These are phyloP conservation scores for Gossypium schwendimanii DNA, from an alignment of 441 rosid genomes.

Conservation along the genomic window DNA sequence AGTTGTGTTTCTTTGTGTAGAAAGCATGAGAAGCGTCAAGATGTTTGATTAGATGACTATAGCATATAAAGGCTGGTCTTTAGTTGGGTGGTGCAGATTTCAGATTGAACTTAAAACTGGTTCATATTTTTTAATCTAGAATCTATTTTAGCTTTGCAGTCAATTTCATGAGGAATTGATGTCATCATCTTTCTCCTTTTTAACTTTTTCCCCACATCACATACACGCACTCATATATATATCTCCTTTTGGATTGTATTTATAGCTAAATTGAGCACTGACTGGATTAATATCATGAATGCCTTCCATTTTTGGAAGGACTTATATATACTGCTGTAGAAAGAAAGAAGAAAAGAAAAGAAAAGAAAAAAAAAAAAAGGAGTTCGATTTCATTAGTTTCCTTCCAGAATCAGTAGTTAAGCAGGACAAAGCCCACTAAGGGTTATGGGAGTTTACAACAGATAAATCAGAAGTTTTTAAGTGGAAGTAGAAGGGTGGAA, in stretches of 20 bases:
- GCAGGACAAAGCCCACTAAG: neutral
- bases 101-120: neutral
- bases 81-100: neutral
- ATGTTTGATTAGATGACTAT: neutral
- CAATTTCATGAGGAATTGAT: too few relatives aligned
- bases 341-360: neutral
- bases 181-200: too few relatives aligned
- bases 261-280: too few relatives aligned
- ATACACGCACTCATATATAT: too few relatives aligned
- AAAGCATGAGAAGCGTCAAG: neutral
- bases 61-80: neutral
- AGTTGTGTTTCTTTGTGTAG: neutral
- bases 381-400: neutral
- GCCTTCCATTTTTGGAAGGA: neutral
- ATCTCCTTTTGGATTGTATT: too few relatives aligned
- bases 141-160: too few relatives aligned
- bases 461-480: constrained; percentile 6
- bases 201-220: too few relatives aligned
- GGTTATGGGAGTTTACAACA: neutral
- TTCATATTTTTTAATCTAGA: too few relatives aligned
- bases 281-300: neutral
- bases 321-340: neutral
- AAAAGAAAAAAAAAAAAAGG: neutral
- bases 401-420: neutral
- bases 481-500: constrained; percentile 25